Percentiles rank a stretch among this genome's conserved stretches.
Conservation (phyloP, 2,329 filamentous ascomycete genomes). For the Davidsoniella eucalypti region DNA sequence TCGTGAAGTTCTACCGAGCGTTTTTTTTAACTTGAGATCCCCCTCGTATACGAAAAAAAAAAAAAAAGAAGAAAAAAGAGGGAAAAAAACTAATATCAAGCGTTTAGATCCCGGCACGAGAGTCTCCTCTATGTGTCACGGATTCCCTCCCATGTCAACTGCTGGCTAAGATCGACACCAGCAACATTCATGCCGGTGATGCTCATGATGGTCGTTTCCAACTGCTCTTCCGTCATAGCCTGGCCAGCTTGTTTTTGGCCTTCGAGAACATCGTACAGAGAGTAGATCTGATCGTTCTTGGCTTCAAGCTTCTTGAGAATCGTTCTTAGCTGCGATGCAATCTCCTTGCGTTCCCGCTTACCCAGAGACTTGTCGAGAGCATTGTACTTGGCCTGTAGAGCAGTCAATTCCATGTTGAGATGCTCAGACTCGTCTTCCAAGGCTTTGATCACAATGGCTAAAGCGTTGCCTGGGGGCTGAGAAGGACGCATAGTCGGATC, state of each 20-base stretch:
- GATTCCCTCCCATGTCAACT: conserved; percentile 27
- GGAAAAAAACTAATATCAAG: background rate
- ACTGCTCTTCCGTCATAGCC: conserved; percentile 43
- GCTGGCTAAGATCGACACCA: conserved; percentile 23
- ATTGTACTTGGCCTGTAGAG: conserved; percentile 46
- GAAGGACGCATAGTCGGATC: conserved; percentile 47
- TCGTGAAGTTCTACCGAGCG: background rate
- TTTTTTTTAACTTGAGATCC: background rate
- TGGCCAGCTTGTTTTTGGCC: conserved; percentile 53
- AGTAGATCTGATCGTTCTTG: conserved; percentile 68
- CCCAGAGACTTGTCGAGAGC: conserved; percentile 49
- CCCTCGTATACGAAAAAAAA: background rate
- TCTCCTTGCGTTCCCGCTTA: conserved; percentile 43
- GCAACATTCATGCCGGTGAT: conserved; percentile 30
- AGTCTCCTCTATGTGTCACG: conserved; percentile 15
- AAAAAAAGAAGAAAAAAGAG: conserved; percentile 6
- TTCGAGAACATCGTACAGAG: conserved; percentile 68
- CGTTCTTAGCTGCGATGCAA: conserved; percentile 44
- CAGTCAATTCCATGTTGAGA: conserved; percentile 51
- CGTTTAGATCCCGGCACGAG: background rate
- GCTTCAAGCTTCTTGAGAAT: conserved; percentile 49
- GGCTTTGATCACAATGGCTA: conserved; percentile 70
- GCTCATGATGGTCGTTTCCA: conserved; percentile 46
- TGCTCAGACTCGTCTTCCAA: conserved; percentile 67
- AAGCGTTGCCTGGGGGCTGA: conserved; percentile 52